A percentile compares a stretch with the other conserved stretches of the same genome.
phyloP scores from a whole-genome alignment of 2,329 filamentous ascomycete genomes.

The Chrysosporium queenslandicum region DNA sequence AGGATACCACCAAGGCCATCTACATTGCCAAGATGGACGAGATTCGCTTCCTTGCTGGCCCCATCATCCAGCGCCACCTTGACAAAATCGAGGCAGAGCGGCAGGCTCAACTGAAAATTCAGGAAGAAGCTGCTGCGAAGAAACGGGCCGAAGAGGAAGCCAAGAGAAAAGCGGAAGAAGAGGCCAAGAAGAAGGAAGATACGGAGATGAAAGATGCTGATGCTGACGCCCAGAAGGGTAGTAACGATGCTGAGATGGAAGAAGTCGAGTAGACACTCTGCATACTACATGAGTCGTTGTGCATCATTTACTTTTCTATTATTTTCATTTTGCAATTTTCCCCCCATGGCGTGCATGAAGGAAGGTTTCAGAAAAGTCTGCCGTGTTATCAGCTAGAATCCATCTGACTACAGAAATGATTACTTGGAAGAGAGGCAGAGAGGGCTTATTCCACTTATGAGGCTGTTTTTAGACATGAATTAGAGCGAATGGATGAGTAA shows the following conservation, averaged over 20 bases:
- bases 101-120: slow-evolving; percentile 55
- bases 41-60: slow-evolving; percentile 79
- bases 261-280: slow-evolving; percentile 16
- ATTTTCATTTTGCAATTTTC: neutral
- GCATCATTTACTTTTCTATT: neutral
- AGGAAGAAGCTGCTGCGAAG: slow-evolving; percentile 57
- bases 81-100: slow-evolving; percentile 88
- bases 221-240: slow-evolving; percentile 17
- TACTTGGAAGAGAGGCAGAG: neutral
- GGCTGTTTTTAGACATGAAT: slow-evolving; percentile 7
- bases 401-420: slow-evolving; percentile 2
- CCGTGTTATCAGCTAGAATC: slow-evolving; percentile 3
- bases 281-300: too few species aligned
- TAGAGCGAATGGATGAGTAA: slow-evolving; percentile 4
- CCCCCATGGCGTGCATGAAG: neutral
- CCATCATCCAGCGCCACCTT: slow-evolving; percentile 87
- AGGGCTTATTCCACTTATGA: neutral
- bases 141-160: slow-evolving; percentile 62
- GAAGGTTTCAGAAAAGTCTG: slow-evolving; percentile 2
- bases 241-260: slow-evolving; percentile 13
- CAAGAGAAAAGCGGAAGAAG: slow-evolving; percentile 36
- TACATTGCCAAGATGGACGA: slow-evolving; percentile 95
- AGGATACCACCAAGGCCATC: slow-evolving; percentile 84
- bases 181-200: slow-evolving; percentile 38
- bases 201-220: slow-evolving; percentile 54